Evolutionary conservation across 1,284 basidiomycete species (phyloP), one percentile per base, ranked within the genome.

Genomic region (Apiotrichum gracile): DNA sequence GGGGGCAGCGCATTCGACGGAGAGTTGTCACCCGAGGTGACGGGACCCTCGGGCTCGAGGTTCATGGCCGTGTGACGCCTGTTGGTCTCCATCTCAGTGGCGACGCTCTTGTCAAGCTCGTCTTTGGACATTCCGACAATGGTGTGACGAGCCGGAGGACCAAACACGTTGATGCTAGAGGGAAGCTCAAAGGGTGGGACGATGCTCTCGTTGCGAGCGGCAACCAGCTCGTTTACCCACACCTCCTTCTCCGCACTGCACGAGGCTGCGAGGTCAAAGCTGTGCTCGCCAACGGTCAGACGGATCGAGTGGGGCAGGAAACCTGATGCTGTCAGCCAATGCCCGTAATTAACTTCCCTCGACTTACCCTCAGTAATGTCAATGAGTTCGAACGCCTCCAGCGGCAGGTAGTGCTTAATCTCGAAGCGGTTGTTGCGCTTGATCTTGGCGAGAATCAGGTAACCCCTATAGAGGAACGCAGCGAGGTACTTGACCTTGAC

Each of bases 381-480:
- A n/a, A 81, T 77, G 41, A 91, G 64, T 51, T 85, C 82, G 60
- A 88, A 87, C 27, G 82, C 82, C 47, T 79, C 78, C 39, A 94
- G 76, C 37, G 84, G 82, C 63, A 96, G 85, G 86, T 89, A 96
- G 68, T 92, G 86, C 53, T 81, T 82, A 12, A 88, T 84, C 65
- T 93, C 90, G 67, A 94, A 96, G 24, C 79, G 78, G 69, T 82
- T 87, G 42, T 83, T 80, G 74, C 88, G 91, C 61, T 80, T 78
- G 47, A 91, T 84, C 76, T 94, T 96, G 63, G 84, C 88, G 35
- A 97, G 77, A 38, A 94, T 80, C 44, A 96, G 75, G 69, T 91
- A 94, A 16, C 88, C 89, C 13, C 81, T 76, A 67, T 91, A 97
- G 43, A 97, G 76, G 70, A 96, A 93, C 12, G 87, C 88, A 34